Percentiles rank a stretch among this genome's conserved stretches.
phyloP scores from a whole-genome alignment of 257 asterid genomes.

The Leptodermis oblonga region DNA sequence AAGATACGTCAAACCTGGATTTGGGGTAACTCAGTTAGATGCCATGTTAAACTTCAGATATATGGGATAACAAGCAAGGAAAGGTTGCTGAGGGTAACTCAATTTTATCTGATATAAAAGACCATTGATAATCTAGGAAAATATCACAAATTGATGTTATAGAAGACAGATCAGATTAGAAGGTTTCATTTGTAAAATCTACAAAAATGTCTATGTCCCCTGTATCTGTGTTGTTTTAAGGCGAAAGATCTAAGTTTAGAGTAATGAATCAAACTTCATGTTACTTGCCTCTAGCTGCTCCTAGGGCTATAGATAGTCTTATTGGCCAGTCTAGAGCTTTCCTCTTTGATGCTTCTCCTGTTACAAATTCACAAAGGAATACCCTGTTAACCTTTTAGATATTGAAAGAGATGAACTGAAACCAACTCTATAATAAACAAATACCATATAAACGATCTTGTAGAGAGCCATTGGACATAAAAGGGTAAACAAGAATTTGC shows the following conservation, averaged over 20 bases:
- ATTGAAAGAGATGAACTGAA: constrained; percentile 13
- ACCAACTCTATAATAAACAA: constrained; percentile 4
- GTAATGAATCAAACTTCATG: constrained; percentile 5
- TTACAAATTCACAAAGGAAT: constrained; percentile 14
- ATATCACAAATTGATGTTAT: not conserved
- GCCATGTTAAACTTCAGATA: not conserved
- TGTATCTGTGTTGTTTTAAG: not conserved
- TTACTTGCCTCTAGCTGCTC: constrained; percentile 90
- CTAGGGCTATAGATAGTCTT: constrained; percentile 79
- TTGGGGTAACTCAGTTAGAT: not conserved
- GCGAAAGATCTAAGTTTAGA: not conserved
- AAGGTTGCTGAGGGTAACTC: not conserved
- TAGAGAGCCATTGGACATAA: constrained; percentile 87
- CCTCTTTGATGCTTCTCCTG: constrained; percentile 86
- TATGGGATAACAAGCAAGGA: not conserved
- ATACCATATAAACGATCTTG: constrained; percentile 91
- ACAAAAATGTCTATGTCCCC: not conserved
- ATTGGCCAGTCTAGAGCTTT: constrained; percentile 86
- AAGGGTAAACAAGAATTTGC: constrained; percentile 86
- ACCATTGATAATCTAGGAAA: not conserved
- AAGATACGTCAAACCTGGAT: constrained; percentile 72
- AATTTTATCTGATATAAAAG: not conserved
- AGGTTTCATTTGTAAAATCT: not conserved
- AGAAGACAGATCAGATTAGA: constrained; percentile 5
- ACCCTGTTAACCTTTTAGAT: constrained; percentile 18